Evolutionary conservation across 441 rosid species (phyloP), one percentile per base, ranked within the genome.

Genomic region (Hura crepitans): DNA sequence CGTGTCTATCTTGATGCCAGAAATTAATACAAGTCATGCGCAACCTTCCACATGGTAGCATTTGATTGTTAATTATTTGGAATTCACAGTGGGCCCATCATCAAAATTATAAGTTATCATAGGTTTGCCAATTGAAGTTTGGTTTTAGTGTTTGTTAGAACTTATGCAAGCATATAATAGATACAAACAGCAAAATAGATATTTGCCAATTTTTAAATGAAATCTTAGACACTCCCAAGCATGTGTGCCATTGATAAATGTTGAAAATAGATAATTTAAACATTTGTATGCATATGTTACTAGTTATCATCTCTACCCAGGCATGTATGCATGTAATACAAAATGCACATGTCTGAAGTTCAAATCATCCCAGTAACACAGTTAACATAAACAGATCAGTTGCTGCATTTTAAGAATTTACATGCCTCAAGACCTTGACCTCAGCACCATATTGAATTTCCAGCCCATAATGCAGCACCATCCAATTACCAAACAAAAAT

Each of bases 31-130:
- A 33, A 47, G 46, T 30, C 64, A 27, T 7, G 28, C 46, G 66
- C 46, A 39, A 23, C n/a, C n/a, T 43, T 65, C 25, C 22, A 31
- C 30, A 10, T 33, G 28, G 62, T 62, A 53, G 35, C 56, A 43
- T 15, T 35, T 45, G 46, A 59, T 35, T 13, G 35, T 58, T 46
- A 60, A 59, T 43, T 33, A 53, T 39, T 64, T 62, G 47, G 45
- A 37, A 61, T 33, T 65, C 28, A 43, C 64, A 5, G 49, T 64
- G 4, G 45, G 47, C 18, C 13, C 51, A 35, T 30, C 37, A 47
- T 45, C 42, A 65, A 43, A 37, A 45, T 11, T 64, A 57, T 22
- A 33, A 56, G 28, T 20, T 33, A 23, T 47, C 50, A 15, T 7
- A 12, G 17, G 17, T 66, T 37, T 66, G 56, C 51, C 18, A 25